A percentile compares a stretch with the other conserved stretches of the same genome.
Conservation (phyloP, 495 filamentous ascomycete genomes). For the Penicillium ochrochloron region DNA sequence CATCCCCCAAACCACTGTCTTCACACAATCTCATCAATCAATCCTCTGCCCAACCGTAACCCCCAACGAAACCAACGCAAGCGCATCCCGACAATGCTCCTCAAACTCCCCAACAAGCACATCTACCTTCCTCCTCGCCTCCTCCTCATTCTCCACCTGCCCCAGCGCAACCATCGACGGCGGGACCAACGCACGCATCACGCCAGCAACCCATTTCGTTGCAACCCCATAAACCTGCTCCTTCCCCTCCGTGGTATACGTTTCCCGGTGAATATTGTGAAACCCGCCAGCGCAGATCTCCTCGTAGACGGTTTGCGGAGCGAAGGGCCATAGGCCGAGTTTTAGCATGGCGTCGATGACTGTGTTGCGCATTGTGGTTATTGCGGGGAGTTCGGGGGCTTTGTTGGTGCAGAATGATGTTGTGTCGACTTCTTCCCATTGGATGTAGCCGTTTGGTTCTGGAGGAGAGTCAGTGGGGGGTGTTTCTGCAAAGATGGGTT, state of each 20-base stretch:
- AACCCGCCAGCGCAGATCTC: slow-evolving; percentile 17
- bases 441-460: slow-evolving; percentile 43
- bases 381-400: slow-evolving; percentile 15
- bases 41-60: slow-evolving; percentile 28
- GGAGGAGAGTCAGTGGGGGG: neutral
- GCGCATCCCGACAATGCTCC: slow-evolving; percentile 17
- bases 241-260: slow-evolving; percentile 21
- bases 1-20: neutral
- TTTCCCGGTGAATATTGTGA: slow-evolving; percentile 15
- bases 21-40: neutral
- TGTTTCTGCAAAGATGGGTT: neutral
- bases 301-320: slow-evolving; percentile 21
- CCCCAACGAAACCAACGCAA: slow-evolving; percentile 27
- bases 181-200: slow-evolving; percentile 24
- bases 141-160: slow-evolving; percentile 15
- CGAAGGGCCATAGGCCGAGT: slow-evolving; percentile 22
- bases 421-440: slow-evolving; percentile 43
- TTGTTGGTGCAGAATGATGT: slow-evolving; percentile 25
- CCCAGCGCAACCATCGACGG: slow-evolving; percentile 24
- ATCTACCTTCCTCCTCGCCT: slow-evolving; percentile 27
- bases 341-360: slow-evolving; percentile 23
- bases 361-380: slow-evolving; percentile 15
- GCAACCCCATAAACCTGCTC: slow-evolving; percentile 19
- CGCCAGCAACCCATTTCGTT: slow-evolving; percentile 23
- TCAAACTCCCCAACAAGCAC: slow-evolving; percentile 26